phyloP scores from a whole-genome alignment of 805 yeast species.

The Cyberlindnera misumaiensis region DNA sequence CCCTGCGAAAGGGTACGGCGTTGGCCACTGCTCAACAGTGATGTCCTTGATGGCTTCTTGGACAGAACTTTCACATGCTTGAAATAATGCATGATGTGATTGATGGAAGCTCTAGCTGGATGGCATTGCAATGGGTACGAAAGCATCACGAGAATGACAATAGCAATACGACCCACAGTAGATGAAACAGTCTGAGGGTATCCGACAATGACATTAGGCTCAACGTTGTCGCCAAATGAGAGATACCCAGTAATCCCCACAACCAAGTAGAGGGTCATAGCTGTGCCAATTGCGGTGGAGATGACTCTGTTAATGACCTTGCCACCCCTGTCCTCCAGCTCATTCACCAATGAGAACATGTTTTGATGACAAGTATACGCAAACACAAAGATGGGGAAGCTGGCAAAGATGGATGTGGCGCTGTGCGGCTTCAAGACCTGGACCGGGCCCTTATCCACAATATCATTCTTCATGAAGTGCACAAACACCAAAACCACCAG shows the following conservation, averaged over 20 bases:
- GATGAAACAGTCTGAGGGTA: slow-evolving; percentile 62
- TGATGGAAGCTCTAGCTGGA: slow-evolving; percentile 79
- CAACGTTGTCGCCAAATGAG: slow-evolving; percentile 76
- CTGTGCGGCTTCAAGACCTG: slow-evolving; percentile 40
- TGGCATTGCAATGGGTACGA: slow-evolving; percentile 90
- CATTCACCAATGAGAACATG: slow-evolving; percentile 85
- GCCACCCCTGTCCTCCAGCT: slow-evolving; percentile 53
- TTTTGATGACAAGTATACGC: slow-evolving; percentile 96
- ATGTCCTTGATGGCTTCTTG: slow-evolving; percentile 17
- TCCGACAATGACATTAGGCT: slow-evolving; percentile 74
- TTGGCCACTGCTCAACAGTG: slow-evolving; percentile 6
- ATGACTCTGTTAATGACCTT: slow-evolving; percentile 41
- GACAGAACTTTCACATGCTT: slow-evolving; percentile 21
- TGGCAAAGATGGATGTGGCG: slow-evolving; percentile 46
- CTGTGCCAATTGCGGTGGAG: slow-evolving; percentile 46
- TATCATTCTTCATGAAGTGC: slow-evolving; percentile 60
- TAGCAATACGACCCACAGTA: slow-evolving; percentile 73
- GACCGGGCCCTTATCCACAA: slow-evolving; percentile 45
- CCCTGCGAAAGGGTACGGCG: slow-evolving; percentile 8
- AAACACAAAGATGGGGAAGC: slow-evolving; percentile 88
- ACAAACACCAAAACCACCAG: slow-evolving; percentile 63
- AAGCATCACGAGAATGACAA: slow-evolving; percentile 70
- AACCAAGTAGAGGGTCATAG: slow-evolving; percentile 53
- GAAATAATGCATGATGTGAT: slow-evolving; percentile 58
- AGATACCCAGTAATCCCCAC: slow-evolving; percentile 83